Base-by-base conservation (phyloP, 352 stramenopile genomes). In the Phytophthora megakarya region DNA sequence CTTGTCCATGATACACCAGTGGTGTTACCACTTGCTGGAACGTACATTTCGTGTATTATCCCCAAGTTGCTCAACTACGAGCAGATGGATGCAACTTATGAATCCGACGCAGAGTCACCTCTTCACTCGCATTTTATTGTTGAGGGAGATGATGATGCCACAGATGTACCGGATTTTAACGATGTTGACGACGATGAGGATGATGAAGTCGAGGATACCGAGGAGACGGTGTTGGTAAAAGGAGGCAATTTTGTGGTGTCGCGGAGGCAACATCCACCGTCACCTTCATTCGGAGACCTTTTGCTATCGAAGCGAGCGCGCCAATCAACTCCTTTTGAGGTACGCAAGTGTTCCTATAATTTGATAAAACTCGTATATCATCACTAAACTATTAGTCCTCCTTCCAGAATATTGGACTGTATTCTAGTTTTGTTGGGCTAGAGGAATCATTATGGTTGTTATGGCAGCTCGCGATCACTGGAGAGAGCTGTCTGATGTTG, bases 401-500 rank as follows among this genome's bases (percentile, higher is more conserved):
- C 9, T 32, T 26, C 12, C 44, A 93, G 84, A 90, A 74, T 37
- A 80, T 95, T 26, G 86, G 86, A 3, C 63, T 96, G 37, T 96
- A 91, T 64, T 93, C 85, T 8, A 96, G 80, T 54, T 96, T 95
- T 67, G 70, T 88, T 9, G 84, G 84, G 3, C 53, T 95, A 21
- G 84, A 92, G 54, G 75, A 70, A 45, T 84, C 72, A 9, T 43
- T 96, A 2, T 96, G 88, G 88, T 52, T 90, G 23, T 50, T 96
- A 11, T 96, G 88, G 88, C 86, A 96, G 63, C 67, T 95, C 11
- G 84, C 84, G 3, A 92, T 96, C 40, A 92, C 80, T 21, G 88
- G 86, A 16, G 82, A 95, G 56, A 94, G 86, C 37, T 57, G 95
- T 28, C 58, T 95, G 3, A 86, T 96, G 3, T 50, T 93, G 35